Evolutionary conservation across 345 rosid species (phyloP).

Genomic region (Trapa bicornis): DNA sequence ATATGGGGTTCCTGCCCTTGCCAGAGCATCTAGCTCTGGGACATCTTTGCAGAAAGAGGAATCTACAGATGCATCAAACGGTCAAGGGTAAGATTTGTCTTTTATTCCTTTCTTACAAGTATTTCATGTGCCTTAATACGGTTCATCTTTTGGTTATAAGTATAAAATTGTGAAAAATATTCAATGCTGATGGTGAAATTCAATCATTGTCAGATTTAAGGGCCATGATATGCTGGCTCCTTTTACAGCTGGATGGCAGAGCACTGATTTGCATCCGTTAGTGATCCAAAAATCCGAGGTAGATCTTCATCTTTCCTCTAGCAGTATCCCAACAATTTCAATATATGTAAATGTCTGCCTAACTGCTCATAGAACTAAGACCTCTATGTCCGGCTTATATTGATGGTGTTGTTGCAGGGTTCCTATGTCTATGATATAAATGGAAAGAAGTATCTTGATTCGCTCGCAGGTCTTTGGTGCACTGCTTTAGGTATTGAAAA

Average conservation of each 20-base stretch:
- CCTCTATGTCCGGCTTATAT: background rate
- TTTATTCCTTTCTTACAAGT: background rate
- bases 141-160: background rate
- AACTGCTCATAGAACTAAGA: background rate
- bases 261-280: conserved; percentile 60
- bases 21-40: conserved; percentile 41
- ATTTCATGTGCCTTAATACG: too few relatives aligned
- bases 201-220: conserved; percentile 37
- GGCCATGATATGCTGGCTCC: conserved; percentile 98
- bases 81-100: conserved; percentile 24
- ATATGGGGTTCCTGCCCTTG: conserved; percentile 12
- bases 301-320: conserved; percentile 1
- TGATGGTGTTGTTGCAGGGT: conserved; percentile 37
- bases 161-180: background rate
- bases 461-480: conserved; percentile 96
- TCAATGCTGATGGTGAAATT: background rate
- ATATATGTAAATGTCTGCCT: background rate
- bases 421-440: conserved; percentile 63
- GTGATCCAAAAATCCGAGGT: conserved; percentile 78
- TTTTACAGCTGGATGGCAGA: conserved; percentile 96
- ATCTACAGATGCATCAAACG: conserved; percentile 13
- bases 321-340: background rate
- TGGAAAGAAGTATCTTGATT: conserved; percentile 82
- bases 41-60: conserved; percentile 43
- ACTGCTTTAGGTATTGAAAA: conserved; percentile 62